Conservation (phyloP, 352 stramenopile genomes). For the Thraustochytrium sp. region DNA sequence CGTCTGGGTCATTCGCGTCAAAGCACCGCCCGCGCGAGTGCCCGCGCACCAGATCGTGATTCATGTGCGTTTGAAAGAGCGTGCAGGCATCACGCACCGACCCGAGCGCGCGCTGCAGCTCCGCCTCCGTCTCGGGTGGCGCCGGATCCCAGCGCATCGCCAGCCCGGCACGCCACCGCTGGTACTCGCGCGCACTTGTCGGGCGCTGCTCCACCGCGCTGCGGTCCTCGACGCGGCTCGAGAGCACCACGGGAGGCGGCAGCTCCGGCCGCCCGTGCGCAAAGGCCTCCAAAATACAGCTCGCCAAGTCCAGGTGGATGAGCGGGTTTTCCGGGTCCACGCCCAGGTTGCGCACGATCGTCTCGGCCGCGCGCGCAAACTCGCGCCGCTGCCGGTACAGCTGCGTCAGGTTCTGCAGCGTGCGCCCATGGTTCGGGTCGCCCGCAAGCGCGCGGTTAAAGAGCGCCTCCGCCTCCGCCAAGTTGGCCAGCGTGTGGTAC, state of each 20-base stretch:
- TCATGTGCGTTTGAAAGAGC: not conserved
- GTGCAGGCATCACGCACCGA: not conserved
- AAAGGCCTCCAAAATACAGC: not conserved
- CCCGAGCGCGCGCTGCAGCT: not conserved
- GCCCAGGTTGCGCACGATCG: not conserved
- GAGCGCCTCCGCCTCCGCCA: not conserved
- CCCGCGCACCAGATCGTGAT: not conserved
- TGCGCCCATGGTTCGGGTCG: not conserved
- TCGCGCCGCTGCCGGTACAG: not conserved
- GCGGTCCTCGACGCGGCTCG: too few relatives aligned
- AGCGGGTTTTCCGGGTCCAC: not conserved
- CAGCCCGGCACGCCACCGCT: not conserved
- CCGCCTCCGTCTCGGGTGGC: not conserved
- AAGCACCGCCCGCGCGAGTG: not conserved
- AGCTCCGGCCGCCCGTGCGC: not conserved
- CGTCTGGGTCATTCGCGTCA: not conserved
- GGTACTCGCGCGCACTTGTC: not conserved
- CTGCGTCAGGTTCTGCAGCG: not conserved
- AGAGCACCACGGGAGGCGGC: too few relatives aligned
- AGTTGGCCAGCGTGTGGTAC: not conserved
- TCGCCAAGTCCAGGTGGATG: not conserved
- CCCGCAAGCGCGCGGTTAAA: not conserved
- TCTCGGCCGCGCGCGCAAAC: not conserved
- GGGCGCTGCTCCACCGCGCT: too few relatives aligned
- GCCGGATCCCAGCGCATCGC: not conserved